phyloP scores from a whole-genome alignment of 2,329 filamentous ascomycete species.

The Cadophora luteo-olivacea region DNA sequence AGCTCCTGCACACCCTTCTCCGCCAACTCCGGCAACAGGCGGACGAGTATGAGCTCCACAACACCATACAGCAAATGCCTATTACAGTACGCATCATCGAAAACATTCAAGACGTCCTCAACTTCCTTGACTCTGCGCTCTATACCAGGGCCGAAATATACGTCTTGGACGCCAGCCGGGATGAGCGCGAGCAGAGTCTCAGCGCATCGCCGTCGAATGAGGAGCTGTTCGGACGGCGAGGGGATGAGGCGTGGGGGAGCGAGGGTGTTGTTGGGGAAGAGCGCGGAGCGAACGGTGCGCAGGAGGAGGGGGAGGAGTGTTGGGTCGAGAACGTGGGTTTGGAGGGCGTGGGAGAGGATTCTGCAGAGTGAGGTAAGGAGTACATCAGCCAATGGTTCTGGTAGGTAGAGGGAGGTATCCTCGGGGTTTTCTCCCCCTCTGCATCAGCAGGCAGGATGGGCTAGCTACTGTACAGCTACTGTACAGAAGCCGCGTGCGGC shows the following conservation, averaged over 20 bases:
- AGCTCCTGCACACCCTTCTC: constrained; percentile 75
- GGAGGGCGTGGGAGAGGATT: constrained; percentile 61
- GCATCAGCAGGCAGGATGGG: neutral
- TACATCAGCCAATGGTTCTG: constrained; percentile 32
- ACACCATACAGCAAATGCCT: constrained; percentile 87
- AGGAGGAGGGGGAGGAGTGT: constrained; percentile 70
- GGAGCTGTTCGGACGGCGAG: constrained; percentile 62
- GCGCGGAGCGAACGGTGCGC: constrained; percentile 72
- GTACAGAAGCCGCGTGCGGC: constrained; percentile 20
- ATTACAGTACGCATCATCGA: constrained; percentile 87
- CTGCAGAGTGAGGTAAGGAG: constrained; percentile 29
- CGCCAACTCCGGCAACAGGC: constrained; percentile 82
- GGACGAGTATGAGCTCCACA: constrained; percentile 81
- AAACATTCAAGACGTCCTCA: constrained; percentile 70
- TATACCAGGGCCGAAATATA: constrained; percentile 52
- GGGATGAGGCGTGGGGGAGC: constrained; percentile 68
- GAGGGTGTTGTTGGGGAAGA: constrained; percentile 87
- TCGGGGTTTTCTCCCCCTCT: neutral
- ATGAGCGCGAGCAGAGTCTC: constrained; percentile 57
- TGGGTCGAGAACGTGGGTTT: constrained; percentile 65
- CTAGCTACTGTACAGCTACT: neutral
- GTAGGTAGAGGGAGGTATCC: neutral
- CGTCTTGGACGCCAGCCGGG: constrained; percentile 46
- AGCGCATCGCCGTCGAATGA: constrained; percentile 72
- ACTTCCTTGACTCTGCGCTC: constrained; percentile 46